Percentiles rank a stretch among this genome's conserved stretches.
Conservation (phyloP, 331 rosid genomes). For the Malus hybrid region DNA sequence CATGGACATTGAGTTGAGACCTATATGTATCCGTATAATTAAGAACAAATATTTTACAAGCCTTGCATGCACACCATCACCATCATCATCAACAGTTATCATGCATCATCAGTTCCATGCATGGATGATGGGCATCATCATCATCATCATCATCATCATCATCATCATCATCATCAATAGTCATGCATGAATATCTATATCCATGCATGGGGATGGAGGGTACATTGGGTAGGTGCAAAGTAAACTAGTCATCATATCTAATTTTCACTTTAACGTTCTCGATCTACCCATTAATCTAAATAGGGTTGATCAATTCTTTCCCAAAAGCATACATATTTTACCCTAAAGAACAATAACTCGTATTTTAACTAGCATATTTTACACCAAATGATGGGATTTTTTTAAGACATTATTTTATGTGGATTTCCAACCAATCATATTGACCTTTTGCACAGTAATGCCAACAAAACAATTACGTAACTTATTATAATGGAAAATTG, state of each 20-base stretch:
- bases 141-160: not conserved
- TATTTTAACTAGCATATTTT: not conserved
- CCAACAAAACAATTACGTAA: not conserved
- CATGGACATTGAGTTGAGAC: conserved; percentile 2
- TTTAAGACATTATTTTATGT: not conserved
- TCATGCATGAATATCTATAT: not conserved
- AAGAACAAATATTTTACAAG: conserved; percentile 21
- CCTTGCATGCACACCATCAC: not conserved
- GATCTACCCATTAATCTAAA: not conserved
- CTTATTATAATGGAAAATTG: not conserved
- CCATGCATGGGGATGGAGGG: not conserved
- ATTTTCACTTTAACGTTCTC: not conserved
- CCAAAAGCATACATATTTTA: not conserved
- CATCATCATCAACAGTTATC: not conserved
- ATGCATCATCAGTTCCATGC: conserved; percentile 5
- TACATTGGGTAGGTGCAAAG: not conserved
- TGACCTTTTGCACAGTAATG: not conserved
- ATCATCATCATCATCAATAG: not conserved
- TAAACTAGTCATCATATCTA: not conserved
- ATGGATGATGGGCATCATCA: not conserved
- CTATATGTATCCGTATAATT: conserved; percentile 5
- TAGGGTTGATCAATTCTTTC: not conserved
- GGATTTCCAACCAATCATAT: not conserved
- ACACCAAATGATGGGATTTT: not conserved
- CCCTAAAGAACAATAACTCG: not conserved